A percentile compares a stretch with the other conserved stretches of the same genome.
Conservation (phyloP, 495 filamentous ascomycete genomes). For the Penicillium ucsense region DNA sequence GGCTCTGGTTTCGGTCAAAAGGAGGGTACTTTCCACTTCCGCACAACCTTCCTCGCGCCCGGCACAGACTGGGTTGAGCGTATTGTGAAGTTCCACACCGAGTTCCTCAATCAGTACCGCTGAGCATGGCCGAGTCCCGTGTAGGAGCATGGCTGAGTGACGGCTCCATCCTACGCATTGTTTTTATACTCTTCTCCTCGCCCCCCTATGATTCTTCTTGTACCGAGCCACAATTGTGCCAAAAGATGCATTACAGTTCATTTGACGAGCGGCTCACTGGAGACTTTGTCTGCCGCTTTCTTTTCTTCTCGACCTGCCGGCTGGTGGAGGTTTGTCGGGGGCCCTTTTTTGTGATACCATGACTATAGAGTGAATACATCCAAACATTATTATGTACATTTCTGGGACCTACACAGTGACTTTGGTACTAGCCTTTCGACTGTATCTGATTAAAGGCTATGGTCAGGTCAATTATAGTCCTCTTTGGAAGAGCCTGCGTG, state of each 20-base stretch:
- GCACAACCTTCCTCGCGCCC: slow-evolving; percentile 93
- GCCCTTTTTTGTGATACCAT: slow-evolving; percentile 11
- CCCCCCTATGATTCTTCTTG: too few relatives aligned
- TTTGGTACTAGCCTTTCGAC: too few relatives aligned
- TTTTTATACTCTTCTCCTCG: too few relatives aligned
- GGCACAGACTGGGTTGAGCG: slow-evolving; percentile 90
- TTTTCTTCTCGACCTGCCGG: background rate
- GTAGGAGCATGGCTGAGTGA: background rate
- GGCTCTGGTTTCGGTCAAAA: slow-evolving; percentile 92
- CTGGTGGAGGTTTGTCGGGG: background rate
- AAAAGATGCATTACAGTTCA: too few relatives aligned
- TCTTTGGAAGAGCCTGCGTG: background rate
- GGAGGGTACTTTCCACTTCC: slow-evolving; percentile 84
- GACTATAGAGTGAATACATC: slow-evolving; percentile 2
- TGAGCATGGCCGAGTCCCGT: slow-evolving; percentile 5
- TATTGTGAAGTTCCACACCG: slow-evolving; percentile 80
- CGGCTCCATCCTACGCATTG: background rate
- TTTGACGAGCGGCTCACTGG: background rate
- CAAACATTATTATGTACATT: background rate
- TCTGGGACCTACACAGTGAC: background rate
- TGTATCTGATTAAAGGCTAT: too few relatives aligned
- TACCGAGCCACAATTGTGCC: too few relatives aligned
- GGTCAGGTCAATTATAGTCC: background rate
- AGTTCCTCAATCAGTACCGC: slow-evolving; percentile 80
- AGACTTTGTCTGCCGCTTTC: background rate